Conservation (phyloP, 768 basidiomycete species). For the Fomitopsis serialis region DNA sequence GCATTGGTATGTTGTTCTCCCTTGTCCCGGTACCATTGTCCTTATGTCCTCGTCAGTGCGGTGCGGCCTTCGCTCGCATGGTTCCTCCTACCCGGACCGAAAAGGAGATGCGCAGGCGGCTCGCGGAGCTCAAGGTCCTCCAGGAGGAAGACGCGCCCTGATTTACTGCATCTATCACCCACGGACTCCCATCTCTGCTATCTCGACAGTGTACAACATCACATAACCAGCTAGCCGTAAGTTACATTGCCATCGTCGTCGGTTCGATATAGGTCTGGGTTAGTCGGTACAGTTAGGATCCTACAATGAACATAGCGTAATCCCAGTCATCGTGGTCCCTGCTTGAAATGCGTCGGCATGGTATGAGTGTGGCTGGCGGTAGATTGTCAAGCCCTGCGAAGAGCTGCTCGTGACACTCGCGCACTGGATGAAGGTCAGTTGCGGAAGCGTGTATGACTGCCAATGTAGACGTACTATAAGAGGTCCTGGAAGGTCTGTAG, state of each 20-base stretch:
- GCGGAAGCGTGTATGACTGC: not conserved
- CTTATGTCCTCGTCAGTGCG: slow-evolving; percentile 33
- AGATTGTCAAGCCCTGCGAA: slow-evolving; percentile 18
- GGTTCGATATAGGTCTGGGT: not conserved
- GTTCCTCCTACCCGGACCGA: slow-evolving; percentile 90
- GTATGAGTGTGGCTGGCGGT: slow-evolving; percentile 43
- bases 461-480: slow-evolving; percentile 25
- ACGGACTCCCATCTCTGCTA: not conserved
- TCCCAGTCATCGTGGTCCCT: slow-evolving; percentile 44
- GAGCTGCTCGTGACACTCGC: slow-evolving; percentile 18
- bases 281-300: slow-evolving; percentile 1
- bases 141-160: slow-evolving; percentile 47
- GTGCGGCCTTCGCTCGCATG: slow-evolving; percentile 72
- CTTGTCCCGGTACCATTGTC: not conserved
- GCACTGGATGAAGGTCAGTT: slow-evolving; percentile 13
- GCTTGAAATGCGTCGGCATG: slow-evolving; percentile 47
- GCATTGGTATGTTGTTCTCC: slow-evolving; percentile 44
- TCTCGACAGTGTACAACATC: not conserved
- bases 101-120: slow-evolving; percentile 78
- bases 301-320: slow-evolving; percentile 46
- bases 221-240: not conserved
- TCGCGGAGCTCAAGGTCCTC: slow-evolving; percentile 75
- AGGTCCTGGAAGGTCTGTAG: slow-evolving; percentile 27
- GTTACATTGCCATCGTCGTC: not conserved
- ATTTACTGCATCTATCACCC: not conserved